Evolutionary conservation across 345 rosid genomes (phyloP), one percentile per base, ranked within the genome.

Genomic region (Brassica nigra): DNA sequence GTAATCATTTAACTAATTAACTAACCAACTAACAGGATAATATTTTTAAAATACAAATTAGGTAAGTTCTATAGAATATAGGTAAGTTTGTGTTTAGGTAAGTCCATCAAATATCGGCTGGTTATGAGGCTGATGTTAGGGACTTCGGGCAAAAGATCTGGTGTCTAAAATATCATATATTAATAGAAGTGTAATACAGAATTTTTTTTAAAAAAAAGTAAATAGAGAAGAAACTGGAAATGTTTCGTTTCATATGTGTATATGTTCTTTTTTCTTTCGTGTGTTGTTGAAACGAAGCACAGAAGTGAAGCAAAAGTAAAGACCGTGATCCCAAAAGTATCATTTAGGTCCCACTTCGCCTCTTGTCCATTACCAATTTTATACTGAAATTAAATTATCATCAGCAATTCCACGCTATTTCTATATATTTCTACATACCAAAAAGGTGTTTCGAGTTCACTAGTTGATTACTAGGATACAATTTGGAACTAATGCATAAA

Each of bases 301-400:
- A 85, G 92, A 88, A 92, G 97, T 94, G 90, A 94, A 94, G 96
- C 96, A 87, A 89, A 92, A 88, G 96, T 85, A 80, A 88, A 84
- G 49, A 64, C 88, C 91, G 91, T 86, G 83, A 89, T 86, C 83
- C 93, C 58, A 80, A 80, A 78, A 81, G 84, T 88, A 86, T 88
- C 87, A 85, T 29, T 88, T 81, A 73, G 86, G 79, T 88, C 92
- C 89, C 84, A 86, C 91, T 68, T 68, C 15, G 76, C 83, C 77
- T 76, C 80, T 71, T 81, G 80, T 81, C 83, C 68, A 76, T 44
- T 47, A 57, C 76, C 69, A 71, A 81, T 76, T 76, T 76, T 65
- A 65, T 81, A 57, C 30, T 23, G 70, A 65, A 33, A 66, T 66
- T 76, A 70, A 65, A 55, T 57, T 70, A 76, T 58, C 59, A 12